phyloP scores from a whole-genome alignment of 345 rosid species.

The Mallotus nudiflorus region DNA sequence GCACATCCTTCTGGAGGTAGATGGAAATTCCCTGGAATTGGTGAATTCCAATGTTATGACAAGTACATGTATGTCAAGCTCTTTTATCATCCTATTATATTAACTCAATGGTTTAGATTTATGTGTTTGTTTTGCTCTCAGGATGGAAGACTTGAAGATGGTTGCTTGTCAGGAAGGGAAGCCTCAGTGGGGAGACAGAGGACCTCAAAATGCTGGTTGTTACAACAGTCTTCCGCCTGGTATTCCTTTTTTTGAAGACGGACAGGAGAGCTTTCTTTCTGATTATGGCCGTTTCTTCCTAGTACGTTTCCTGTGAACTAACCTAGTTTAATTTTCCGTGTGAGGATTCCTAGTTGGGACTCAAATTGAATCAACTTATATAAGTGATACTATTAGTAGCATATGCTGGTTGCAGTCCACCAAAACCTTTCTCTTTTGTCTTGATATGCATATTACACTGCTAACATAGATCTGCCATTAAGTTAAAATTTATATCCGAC shows the following conservation, averaged over 20 bases:
- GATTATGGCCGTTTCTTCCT: constrained; percentile 72
- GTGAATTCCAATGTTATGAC: constrained; percentile 77
- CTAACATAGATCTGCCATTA: neutral
- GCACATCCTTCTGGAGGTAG: constrained; percentile 66
- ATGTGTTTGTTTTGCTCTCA: constrained; percentile 28
- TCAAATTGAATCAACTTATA: neutral
- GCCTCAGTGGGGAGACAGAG: constrained; percentile 61
- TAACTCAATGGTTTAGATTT: constrained; percentile 7
- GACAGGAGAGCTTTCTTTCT: constrained; percentile 62
- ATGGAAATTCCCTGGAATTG: constrained; percentile 72
- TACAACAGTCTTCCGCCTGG: constrained; percentile 61
- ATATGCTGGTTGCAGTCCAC: neutral
- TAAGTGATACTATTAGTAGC: neutral
- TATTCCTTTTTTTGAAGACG: constrained; percentile 64
- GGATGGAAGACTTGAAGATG: constrained; percentile 71
- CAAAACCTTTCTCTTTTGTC: neutral
- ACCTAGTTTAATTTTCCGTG: constrained; percentile 9
- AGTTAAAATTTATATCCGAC: neutral
- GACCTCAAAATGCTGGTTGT: constrained; percentile 61
- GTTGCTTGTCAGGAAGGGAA: constrained; percentile 62
- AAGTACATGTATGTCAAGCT: constrained; percentile 56
- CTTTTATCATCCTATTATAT: constrained; percentile 1
- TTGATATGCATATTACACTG: neutral
- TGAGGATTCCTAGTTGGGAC: neutral
- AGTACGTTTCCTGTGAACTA: constrained; percentile 35